These are phyloP conservation scores for Pseudogymnoascus sp. DNA, from an alignment of 2,329 filamentous ascomycete genomes.

Conservation along the genomic window DNA sequence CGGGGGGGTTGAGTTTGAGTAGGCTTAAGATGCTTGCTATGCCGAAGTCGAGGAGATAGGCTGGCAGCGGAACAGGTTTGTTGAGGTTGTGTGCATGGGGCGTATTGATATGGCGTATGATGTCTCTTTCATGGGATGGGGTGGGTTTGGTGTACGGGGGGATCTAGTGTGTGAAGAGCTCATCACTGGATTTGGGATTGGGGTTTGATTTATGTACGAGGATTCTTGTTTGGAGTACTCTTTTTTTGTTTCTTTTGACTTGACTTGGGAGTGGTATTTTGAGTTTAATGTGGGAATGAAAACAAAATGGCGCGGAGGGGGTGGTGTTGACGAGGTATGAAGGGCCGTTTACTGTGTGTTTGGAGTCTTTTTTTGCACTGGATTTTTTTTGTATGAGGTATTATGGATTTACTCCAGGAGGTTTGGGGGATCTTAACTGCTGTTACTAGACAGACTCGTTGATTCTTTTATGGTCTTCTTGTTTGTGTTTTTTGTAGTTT, in stretches of 20 bases:
- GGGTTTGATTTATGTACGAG: neutral
- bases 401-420: neutral
- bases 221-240: neutral
- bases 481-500: neutral
- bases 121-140: neutral
- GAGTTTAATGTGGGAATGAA: neutral
- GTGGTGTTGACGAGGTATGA: neutral
- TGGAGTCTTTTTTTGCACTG: neutral
- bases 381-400: neutral
- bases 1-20: slow-evolving; percentile 44
- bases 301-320: neutral
- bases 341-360: no score
- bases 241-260: neutral
- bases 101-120: neutral
- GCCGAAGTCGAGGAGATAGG: slow-evolving; percentile 49
- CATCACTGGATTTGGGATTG: neutral
- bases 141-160: neutral
- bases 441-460: neutral
- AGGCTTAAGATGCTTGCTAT: slow-evolving; percentile 54
- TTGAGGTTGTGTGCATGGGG: neutral
- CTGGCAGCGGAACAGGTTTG: neutral
- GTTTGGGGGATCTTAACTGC: neutral
- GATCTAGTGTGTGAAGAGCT: slow-evolving; percentile 4
- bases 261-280: no score
- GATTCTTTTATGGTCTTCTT: neutral